These are phyloP conservation scores for Nasturtium officinale DNA, from an alignment of 345 rosid genomes.

Conservation along the genomic window DNA sequence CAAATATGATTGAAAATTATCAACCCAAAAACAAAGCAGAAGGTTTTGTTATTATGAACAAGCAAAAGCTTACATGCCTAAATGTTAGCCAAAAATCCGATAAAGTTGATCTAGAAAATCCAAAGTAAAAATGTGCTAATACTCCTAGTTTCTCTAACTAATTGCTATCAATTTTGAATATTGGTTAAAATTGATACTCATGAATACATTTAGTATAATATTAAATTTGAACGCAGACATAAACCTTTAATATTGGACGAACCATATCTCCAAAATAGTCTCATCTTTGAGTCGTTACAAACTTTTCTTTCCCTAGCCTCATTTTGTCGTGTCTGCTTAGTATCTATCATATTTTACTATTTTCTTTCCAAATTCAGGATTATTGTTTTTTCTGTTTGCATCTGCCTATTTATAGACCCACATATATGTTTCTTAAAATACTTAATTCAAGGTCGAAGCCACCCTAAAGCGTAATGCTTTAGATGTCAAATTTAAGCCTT, in stretches of 20 bases:
- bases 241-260: background rate
- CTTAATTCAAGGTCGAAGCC: background rate
- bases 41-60: background rate
- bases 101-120: background rate
- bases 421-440: background rate
- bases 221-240: background rate
- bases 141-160: background rate
- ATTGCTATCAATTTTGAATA: background rate
- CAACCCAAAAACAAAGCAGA: background rate
- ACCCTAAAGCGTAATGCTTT: background rate
- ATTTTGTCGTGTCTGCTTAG: slow-evolving; percentile 4
- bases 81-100: background rate
- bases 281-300: slow-evolving; percentile 10
- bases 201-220: background rate
- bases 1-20: background rate
- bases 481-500: background rate
- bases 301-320: slow-evolving; percentile 17
- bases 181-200: background rate
- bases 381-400: background rate
- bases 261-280: background rate
- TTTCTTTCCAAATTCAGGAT: slow-evolving; percentile 4
- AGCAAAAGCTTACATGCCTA: background rate
- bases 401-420: slow-evolving; percentile 1
- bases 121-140: background rate
- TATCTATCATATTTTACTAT: background rate